A percentile compares a stretch with the other conserved stretches of the same genome.
These are phyloP conservation scores for Postia placenta DNA, from an alignment of 768 basidiomycete species.

Conservation along the genomic window DNA sequence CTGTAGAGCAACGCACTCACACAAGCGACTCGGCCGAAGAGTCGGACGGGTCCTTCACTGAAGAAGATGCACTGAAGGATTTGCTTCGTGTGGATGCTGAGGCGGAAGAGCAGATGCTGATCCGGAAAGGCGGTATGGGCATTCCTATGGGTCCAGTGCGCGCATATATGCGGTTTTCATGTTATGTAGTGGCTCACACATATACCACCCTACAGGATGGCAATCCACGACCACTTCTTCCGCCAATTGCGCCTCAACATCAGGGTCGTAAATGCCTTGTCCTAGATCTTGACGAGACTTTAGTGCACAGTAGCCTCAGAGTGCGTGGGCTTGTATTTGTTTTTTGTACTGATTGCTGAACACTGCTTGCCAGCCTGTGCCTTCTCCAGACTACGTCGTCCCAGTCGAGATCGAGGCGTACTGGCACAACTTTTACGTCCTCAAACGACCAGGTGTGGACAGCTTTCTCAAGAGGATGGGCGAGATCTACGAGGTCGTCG, in stretches of 20 bases:
- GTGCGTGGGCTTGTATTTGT: conserved; percentile 40
- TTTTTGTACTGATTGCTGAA: no score
- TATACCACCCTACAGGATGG: conserved; percentile 60
- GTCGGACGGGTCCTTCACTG: conserved; percentile 56
- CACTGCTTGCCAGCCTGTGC: conserved; percentile 47
- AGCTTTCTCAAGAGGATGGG: conserved; percentile 97
- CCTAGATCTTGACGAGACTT: conserved; percentile 92
- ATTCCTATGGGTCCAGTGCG: conserved; percentile 83
- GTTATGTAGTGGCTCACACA: background rate
- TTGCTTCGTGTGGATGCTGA: conserved; percentile 50
- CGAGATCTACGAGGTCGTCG: conserved; percentile 95
- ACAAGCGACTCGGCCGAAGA: conserved; percentile 35
- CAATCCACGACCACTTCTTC: conserved; percentile 73
- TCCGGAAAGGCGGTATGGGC: conserved; percentile 85
- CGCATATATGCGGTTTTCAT: background rate
- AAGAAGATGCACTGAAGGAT: conserved; percentile 58
- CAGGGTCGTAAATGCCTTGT: conserved; percentile 91
- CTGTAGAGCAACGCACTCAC: background rate
- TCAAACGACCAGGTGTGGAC: conserved; percentile 97
- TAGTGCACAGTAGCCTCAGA: conserved; percentile 97
- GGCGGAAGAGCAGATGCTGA: conserved; percentile 87
- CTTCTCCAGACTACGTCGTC: conserved; percentile 82
- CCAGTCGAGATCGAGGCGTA: conserved; percentile 98
- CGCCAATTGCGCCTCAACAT: conserved; percentile 79
- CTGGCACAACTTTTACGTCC: conserved; percentile 97